Evolutionary conservation across 2,329 filamentous ascomycete species (phyloP).

Genomic region (Beauveria sp.): DNA sequence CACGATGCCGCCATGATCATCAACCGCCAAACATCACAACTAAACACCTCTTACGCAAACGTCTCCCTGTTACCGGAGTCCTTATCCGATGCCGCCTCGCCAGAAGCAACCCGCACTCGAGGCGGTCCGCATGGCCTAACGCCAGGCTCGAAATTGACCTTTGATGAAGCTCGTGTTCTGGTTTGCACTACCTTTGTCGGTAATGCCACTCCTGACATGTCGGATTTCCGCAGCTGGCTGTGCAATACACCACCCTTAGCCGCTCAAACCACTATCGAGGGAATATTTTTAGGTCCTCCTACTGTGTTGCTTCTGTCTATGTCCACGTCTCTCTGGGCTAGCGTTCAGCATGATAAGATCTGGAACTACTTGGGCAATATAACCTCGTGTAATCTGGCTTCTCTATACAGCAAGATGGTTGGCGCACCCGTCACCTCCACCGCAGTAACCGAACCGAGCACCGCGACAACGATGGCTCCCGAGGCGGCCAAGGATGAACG

Average conservation of each 20-base stretch:
- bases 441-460: neutral
- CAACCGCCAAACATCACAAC: constrained; percentile 52
- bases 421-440: constrained; percentile 21
- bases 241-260: constrained; percentile 48
- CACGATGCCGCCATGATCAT: constrained; percentile 63
- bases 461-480: neutral
- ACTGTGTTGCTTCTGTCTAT: constrained; percentile 61
- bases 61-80: constrained; percentile 43
- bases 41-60: constrained; percentile 38
- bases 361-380: constrained; percentile 59
- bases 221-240: constrained; percentile 58
- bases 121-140: constrained; percentile 39
- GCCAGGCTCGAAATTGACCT: constrained; percentile 47
- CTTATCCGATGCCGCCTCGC: neutral
- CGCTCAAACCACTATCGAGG: constrained; percentile 54
- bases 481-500: neutral
- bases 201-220: constrained; percentile 58
- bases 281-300: constrained; percentile 60
- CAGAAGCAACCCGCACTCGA: constrained; percentile 10
- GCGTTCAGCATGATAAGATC: constrained; percentile 59
- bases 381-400: constrained; percentile 59
- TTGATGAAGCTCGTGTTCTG: constrained; percentile 54
- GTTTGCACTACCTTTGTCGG: constrained; percentile 61
- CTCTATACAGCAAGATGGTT: constrained; percentile 53
- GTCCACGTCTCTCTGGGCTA: constrained; percentile 55